Evolutionary conservation across 306 rosid species (phyloP).

Genomic region (Inga laurina): DNA sequence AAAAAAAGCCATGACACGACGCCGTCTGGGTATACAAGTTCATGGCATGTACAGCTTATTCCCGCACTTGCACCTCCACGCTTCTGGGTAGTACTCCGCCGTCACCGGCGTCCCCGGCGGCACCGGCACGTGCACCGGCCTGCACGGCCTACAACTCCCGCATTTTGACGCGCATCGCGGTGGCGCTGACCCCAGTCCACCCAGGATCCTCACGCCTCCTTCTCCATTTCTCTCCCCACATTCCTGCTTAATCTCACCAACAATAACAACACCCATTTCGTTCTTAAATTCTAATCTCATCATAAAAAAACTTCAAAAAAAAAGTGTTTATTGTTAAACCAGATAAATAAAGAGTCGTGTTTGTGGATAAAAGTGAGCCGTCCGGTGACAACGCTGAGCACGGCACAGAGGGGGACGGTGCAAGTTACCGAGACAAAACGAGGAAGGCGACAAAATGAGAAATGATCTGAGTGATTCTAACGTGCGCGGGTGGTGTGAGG

Average conservation of each 20-base stretch:
- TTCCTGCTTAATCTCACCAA: constrained; percentile 4
- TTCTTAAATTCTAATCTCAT: too few species aligned
- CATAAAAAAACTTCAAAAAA: too few species aligned
- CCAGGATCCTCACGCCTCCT: constrained; percentile 55
- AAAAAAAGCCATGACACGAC: too few species aligned
- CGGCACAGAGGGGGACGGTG: constrained; percentile 39
- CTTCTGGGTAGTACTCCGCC: constrained; percentile 90
- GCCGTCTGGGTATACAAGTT: background rate
- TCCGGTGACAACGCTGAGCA: constrained; percentile 31
- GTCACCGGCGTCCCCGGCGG: constrained; percentile 91
- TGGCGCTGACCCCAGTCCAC: constrained; percentile 87
- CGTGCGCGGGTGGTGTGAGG: constrained; percentile 23
- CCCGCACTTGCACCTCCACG: constrained; percentile 98
- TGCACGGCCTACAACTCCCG: constrained; percentile 77
- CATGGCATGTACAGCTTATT: constrained; percentile 89
- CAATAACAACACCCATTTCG: too few species aligned
- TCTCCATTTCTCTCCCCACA: constrained; percentile 23
- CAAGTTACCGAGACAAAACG: constrained; percentile 39
- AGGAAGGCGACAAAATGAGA: constrained; percentile 33
- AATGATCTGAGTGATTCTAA: constrained; percentile 24
- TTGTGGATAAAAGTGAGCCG: background rate
- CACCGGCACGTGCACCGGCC: constrained; percentile 85
- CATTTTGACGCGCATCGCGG: constrained; percentile 83
- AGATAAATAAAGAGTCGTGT: too few species aligned
- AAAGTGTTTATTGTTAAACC: too few species aligned